Percentiles rank a stretch among this genome's conserved stretches.
Conservation (phyloP, 1,284 basidiomycete species). For the Pterula multifida region DNA sequence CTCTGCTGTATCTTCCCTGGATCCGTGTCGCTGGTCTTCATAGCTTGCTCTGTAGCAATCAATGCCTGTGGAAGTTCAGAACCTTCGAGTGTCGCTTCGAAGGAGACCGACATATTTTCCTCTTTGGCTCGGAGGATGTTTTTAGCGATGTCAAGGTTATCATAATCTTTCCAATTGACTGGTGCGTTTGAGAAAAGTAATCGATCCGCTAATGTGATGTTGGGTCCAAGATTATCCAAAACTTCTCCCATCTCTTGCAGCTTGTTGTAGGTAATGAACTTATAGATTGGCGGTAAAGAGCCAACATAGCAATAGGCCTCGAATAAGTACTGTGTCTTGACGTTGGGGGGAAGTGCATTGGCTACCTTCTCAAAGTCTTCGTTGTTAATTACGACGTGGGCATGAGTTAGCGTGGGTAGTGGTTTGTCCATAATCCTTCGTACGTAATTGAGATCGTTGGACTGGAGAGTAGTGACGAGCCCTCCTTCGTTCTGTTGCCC, state of each 20-base stretch:
- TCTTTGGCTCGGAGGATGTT: slow-evolving; percentile 24
- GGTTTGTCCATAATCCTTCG: slow-evolving; percentile 28
- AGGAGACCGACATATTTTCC: slow-evolving; percentile 22
- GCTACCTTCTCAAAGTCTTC: slow-evolving; percentile 12
- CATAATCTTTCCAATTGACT: slow-evolving; percentile 29
- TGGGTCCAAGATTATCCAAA: slow-evolving; percentile 27
- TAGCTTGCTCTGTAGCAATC: slow-evolving; percentile 27
- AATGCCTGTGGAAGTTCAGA: slow-evolving; percentile 32
- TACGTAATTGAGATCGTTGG: slow-evolving; percentile 58
- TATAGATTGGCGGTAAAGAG: slow-evolving; percentile 32
- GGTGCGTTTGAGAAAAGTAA: slow-evolving; percentile 34
- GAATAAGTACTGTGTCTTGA: slow-evolving; percentile 23
- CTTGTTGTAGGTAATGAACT: slow-evolving; percentile 21
- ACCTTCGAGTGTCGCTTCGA: slow-evolving; percentile 19
- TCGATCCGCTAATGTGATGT: slow-evolving; percentile 38
- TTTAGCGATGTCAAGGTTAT: slow-evolving; percentile 20
- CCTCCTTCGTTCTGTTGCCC: slow-evolving; percentile 59
- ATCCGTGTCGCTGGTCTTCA: slow-evolving; percentile 6
- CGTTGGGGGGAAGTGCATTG: neutral
- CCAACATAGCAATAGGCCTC: slow-evolving; percentile 37
- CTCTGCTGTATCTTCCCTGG: no score
- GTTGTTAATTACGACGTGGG: slow-evolving; percentile 19
- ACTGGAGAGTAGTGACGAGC: slow-evolving; percentile 62
- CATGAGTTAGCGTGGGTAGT: slow-evolving; percentile 20
- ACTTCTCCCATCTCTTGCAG: slow-evolving; percentile 26